These are phyloP conservation scores for Lactarius evosmus DNA, from an alignment of 768 basidiomycete genomes.

Conservation along the genomic window DNA sequence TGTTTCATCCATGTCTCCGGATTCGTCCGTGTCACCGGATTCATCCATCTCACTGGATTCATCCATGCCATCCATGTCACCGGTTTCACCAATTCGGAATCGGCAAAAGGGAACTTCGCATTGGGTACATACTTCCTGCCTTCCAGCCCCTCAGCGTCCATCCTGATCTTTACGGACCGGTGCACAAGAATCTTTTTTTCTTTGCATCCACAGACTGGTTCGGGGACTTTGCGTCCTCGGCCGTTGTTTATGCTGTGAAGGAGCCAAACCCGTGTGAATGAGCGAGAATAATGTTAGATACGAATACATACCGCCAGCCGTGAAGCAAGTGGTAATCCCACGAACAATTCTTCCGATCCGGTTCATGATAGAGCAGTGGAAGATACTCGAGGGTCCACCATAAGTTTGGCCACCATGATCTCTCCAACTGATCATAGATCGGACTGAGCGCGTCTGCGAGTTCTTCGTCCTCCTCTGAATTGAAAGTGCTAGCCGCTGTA, in stretches of 20 bases:
- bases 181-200: constrained; percentile 6
- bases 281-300: not conserved
- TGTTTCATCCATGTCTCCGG: no score
- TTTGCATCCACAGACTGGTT: not conserved
- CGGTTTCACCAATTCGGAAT: constrained; percentile 29
- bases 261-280: not conserved
- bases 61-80: no score
- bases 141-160: constrained; percentile 28
- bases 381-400: constrained; percentile 70
- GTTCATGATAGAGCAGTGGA: constrained; percentile 28
- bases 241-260: constrained; percentile 8
- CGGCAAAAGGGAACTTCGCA: constrained; percentile 28
- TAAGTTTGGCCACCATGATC: constrained; percentile 32
- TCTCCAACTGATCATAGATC: constrained; percentile 56
- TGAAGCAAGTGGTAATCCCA: not conserved
- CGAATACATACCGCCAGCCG: constrained; percentile 7
- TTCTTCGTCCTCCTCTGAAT: constrained; percentile 63
- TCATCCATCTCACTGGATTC: no score
- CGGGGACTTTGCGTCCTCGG: constrained; percentile 3
- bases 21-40: no score
- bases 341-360: constrained; percentile 7
- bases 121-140: constrained; percentile 34
- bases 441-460: constrained; percentile 51
- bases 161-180: constrained; percentile 15
- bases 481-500: constrained; percentile 30